These are phyloP conservation scores for Xenoacremonium recifei DNA, from an alignment of 2,329 filamentous ascomycete genomes.

Conservation along the genomic window DNA sequence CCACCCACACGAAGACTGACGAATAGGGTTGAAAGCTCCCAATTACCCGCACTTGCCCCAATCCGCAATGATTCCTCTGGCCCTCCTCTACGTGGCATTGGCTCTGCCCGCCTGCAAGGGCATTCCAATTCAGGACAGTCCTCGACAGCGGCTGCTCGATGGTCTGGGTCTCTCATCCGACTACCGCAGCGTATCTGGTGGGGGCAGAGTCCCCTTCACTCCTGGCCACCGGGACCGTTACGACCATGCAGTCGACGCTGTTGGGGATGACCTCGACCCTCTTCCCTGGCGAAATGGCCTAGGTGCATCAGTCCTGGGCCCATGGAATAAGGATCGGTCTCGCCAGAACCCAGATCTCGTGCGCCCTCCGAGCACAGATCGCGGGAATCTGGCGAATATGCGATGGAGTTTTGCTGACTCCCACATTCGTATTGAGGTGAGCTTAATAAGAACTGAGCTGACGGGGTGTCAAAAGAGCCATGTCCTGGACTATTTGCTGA, in stretches of 20 bases:
- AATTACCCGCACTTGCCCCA: too few species aligned
- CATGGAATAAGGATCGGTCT: conserved; percentile 66
- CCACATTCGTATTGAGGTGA: conserved; percentile 61
- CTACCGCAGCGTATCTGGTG: conserved; percentile 34
- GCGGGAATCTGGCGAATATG: conserved; percentile 69
- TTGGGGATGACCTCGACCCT: conserved; percentile 61
- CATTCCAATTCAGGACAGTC: conserved; percentile 44
- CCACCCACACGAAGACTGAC: conserved; percentile 4
- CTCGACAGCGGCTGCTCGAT: conserved; percentile 52
- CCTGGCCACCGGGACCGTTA: conserved; percentile 52
- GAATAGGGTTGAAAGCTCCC: conserved; percentile 1
- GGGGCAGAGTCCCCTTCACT: conserved; percentile 51
- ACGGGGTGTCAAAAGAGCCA: too few species aligned
- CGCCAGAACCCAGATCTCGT: conserved; percentile 70
- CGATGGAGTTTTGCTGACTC: conserved; percentile 69
- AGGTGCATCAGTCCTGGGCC: conserved; percentile 66
- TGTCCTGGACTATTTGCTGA: too few species aligned
- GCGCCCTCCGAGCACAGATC: conserved; percentile 70
- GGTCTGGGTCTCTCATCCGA: conserved; percentile 46
- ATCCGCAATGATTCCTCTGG: conserved; percentile 21
- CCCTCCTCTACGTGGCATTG: conserved; percentile 11
- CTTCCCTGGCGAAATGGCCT: conserved; percentile 63
- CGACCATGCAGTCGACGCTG: conserved; percentile 41
- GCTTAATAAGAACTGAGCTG: conserved; percentile 10
- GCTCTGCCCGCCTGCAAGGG: conserved; percentile 15